Percentiles rank a stretch among this genome's conserved stretches.
Evolutionary conservation across 1,139 yeast species (phyloP).

Genomic region (Sugiyamaella castrensis): DNA sequence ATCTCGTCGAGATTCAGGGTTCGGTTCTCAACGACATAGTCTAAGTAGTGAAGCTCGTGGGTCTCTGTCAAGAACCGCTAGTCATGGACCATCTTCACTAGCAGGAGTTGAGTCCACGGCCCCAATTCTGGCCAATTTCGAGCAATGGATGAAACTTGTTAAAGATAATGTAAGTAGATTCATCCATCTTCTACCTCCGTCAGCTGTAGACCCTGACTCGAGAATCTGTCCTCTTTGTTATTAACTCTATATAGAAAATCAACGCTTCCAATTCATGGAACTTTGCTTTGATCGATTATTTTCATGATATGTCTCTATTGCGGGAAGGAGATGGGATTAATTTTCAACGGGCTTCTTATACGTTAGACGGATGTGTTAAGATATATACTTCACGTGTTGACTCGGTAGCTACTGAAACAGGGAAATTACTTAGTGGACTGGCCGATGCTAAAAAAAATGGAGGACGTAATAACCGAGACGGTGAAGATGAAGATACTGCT

Average conservation of each 20-base stretch:
- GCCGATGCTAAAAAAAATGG: slow-evolving; percentile 37
- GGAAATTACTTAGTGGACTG: slow-evolving; percentile 75
- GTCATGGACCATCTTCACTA: slow-evolving; percentile 5
- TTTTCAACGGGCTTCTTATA: slow-evolving; percentile 75
- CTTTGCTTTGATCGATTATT: slow-evolving; percentile 83
- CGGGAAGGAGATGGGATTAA: slow-evolving; percentile 62
- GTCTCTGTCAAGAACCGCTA: slow-evolving; percentile 19
- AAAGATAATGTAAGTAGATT: slow-evolving; percentile 54
- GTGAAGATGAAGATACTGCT: slow-evolving; percentile 33
- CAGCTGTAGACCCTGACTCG: too few relatives aligned
- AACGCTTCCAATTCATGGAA: slow-evolving; percentile 66
- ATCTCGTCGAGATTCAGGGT: slow-evolving; percentile 25
- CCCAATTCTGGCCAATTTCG: slow-evolving; percentile 62
- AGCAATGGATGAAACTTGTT: slow-evolving; percentile 88
- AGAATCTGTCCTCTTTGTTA: background rate
- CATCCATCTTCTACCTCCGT: too few relatives aligned
- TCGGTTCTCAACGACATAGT: slow-evolving; percentile 14
- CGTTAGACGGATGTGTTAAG: slow-evolving; percentile 82
- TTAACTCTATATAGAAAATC: slow-evolving; percentile 34
- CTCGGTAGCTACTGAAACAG: slow-evolving; percentile 88
- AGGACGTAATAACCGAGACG: slow-evolving; percentile 31
- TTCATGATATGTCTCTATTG: slow-evolving; percentile 63
- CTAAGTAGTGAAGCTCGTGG: slow-evolving; percentile 26
- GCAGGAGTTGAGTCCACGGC: slow-evolving; percentile 15
- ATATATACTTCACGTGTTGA: slow-evolving; percentile 85